Evolutionary conservation across 257 asterid genomes (phyloP).

Genomic region (Prunella vulgaris): DNA sequence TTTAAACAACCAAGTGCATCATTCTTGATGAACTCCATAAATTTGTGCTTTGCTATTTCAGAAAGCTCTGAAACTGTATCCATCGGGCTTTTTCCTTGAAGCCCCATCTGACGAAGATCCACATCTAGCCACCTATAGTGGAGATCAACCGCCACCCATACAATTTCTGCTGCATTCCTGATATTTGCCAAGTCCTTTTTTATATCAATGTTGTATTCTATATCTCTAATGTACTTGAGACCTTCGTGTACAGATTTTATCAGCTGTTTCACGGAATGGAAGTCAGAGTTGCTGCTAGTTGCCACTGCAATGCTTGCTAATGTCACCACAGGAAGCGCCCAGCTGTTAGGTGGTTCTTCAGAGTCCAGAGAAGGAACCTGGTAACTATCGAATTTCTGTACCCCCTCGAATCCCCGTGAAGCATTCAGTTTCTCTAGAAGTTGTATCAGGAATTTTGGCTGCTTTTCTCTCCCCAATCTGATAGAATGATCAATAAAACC

Average conservation of each 20-base stretch:
- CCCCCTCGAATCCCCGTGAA: constrained; percentile 48
- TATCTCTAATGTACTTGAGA: constrained; percentile 38
- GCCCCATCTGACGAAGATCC: constrained; percentile 44
- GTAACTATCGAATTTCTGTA: constrained; percentile 47
- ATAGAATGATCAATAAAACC: constrained; percentile 57
- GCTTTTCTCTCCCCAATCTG: constrained; percentile 47
- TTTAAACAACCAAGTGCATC: constrained; percentile 28
- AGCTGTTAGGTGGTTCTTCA: constrained; percentile 65
- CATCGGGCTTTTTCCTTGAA: constrained; percentile 32
- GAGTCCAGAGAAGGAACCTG: constrained; percentile 47
- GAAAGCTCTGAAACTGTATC: constrained; percentile 48
- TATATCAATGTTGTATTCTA: constrained; percentile 44
- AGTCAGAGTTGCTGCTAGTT: constrained; percentile 27
- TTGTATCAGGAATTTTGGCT: constrained; percentile 48
- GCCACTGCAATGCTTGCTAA: constrained; percentile 76
- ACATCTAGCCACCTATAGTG: constrained; percentile 62
- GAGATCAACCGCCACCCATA: constrained; percentile 64
- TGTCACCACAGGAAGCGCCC: constrained; percentile 91
- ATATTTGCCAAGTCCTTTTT: constrained; percentile 33
- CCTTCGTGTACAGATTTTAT: constrained; percentile 51
- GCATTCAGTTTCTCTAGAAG: constrained; percentile 46
- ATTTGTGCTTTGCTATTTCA: constrained; percentile 45
- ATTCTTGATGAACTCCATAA: constrained; percentile 34
- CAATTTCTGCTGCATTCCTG: constrained; percentile 63
- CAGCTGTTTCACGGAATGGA: constrained; percentile 33